These are phyloP conservation scores for Setaria italica DNA, from an alignment of 202 grass and related monocot genomes.

Conservation along the genomic window DNA sequence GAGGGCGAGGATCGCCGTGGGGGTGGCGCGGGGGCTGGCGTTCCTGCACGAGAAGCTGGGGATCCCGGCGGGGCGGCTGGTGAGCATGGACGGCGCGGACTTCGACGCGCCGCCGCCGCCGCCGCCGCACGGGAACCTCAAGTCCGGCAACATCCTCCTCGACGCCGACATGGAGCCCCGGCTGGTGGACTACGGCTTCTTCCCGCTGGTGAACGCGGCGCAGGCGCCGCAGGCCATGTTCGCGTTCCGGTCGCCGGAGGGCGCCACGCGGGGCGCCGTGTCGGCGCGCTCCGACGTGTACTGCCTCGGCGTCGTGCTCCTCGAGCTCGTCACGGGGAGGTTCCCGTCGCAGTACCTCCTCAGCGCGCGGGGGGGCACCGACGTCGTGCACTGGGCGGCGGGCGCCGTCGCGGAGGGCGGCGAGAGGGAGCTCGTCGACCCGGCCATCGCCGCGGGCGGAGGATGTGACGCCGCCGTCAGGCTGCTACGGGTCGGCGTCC, in stretches of 20 bases:
- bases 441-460: background rate
- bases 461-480: constrained; percentile 23
- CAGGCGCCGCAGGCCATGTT: constrained; percentile 65
- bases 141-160: constrained; percentile 80
- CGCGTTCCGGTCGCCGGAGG: constrained; percentile 69
- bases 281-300: constrained; percentile 72
- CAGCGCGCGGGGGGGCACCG: constrained; percentile 60
- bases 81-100: constrained; percentile 59
- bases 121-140: constrained; percentile 73
- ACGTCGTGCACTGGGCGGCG: constrained; percentile 71
- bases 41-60: constrained; percentile 68
- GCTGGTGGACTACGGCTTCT: constrained; percentile 66
- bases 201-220: constrained; percentile 54
- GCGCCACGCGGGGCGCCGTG: constrained; percentile 24
- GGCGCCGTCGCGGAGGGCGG: constrained; percentile 46
- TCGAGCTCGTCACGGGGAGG: constrained; percentile 69
- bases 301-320: constrained; percentile 74
- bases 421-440: constrained; percentile 57
- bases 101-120: constrained; percentile 55
- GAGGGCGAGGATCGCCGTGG: constrained; percentile 52
- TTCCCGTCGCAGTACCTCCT: constrained; percentile 75
- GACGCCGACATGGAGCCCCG: constrained; percentile 48
- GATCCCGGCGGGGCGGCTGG: constrained; percentile 25
- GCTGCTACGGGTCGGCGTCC: constrained; percentile 47
- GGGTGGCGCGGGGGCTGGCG: constrained; percentile 57